Evolutionary conservation across 2,329 filamentous ascomycete species (phyloP).

Genomic region (Xylaria sp.): DNA sequence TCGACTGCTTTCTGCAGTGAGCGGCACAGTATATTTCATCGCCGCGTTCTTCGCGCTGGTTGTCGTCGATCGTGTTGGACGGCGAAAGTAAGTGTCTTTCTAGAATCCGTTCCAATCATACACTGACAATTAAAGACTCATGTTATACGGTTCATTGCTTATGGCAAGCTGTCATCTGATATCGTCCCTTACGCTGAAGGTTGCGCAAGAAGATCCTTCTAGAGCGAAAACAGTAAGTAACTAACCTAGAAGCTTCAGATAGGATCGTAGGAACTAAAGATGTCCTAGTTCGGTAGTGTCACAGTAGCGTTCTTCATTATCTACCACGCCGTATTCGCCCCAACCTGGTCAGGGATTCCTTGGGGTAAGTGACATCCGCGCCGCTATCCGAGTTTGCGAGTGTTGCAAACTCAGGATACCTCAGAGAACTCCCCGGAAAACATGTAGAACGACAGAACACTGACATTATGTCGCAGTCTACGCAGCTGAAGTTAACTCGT

Average conservation of each 20-base stretch:
- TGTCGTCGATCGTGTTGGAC: conserved; percentile 49
- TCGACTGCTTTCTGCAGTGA: conserved; percentile 61
- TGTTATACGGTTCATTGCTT: conserved; percentile 46
- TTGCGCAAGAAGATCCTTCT: conserved; percentile 40
- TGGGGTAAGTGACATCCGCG: conserved; percentile 36
- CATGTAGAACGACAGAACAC: background rate
- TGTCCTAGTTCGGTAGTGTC: conserved; percentile 44
- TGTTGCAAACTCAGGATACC: too few species aligned
- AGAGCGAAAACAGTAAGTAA: conserved; percentile 36
- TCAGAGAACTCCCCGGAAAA: background rate
- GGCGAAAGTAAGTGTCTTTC: conserved; percentile 42
- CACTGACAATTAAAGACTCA: conserved; percentile 33
- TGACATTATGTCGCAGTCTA: conserved; percentile 40
- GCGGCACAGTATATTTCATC: conserved; percentile 46
- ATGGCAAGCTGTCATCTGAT: conserved; percentile 47
- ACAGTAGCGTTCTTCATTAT: conserved; percentile 51
- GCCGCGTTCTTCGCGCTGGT: conserved; percentile 46
- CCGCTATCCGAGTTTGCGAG: too few species aligned
- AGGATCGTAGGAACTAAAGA: conserved; percentile 16
- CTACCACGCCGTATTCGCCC: conserved; percentile 50
- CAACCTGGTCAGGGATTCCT: conserved; percentile 46
- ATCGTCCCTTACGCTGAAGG: conserved; percentile 44
- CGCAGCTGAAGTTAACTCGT: conserved; percentile 49
- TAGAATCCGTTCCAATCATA: background rate
- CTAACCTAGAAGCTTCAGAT: background rate